phyloP scores from a whole-genome alignment of 2,329 filamentous ascomycete genomes.

The Sporothrix pseudoabietina region DNA sequence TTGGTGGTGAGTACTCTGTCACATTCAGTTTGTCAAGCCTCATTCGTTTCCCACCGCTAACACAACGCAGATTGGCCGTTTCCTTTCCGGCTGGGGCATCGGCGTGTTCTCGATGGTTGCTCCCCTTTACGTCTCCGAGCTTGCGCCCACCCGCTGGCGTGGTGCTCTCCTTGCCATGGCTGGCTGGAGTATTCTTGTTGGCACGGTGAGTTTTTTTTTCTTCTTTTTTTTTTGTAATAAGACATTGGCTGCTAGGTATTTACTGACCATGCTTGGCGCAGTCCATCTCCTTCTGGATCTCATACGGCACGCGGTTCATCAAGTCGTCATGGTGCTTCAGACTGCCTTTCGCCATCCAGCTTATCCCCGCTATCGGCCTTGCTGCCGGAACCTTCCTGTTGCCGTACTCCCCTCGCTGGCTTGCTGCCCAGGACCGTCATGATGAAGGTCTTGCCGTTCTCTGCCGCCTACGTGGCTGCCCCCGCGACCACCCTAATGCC shows the following conservation, averaged over 20 bases:
- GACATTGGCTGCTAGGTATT: background rate
- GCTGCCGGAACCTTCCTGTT: conserved; percentile 17
- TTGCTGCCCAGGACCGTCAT: conserved; percentile 25
- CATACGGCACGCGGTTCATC: conserved; percentile 42
- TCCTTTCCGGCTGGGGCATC: conserved; percentile 12
- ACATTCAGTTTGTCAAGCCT: too few species aligned
- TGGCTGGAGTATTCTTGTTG: conserved; percentile 16
- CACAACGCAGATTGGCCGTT: background rate
- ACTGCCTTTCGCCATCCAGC: conserved; percentile 19
- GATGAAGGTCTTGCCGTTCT: conserved; percentile 34
- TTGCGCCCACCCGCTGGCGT: conserved; percentile 4
- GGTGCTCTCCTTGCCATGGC: conserved; percentile 14
- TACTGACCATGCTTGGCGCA: background rate
- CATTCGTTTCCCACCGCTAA: background rate
- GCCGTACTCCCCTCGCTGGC: conserved; percentile 30
- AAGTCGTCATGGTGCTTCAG: conserved; percentile 9
- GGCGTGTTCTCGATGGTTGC: conserved; percentile 16
- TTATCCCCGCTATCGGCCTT: conserved; percentile 15
- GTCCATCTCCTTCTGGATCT: conserved; percentile 46
- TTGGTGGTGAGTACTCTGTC: background rate
- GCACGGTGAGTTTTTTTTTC: background rate
- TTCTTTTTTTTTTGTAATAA: background rate
- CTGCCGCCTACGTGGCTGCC: conserved; percentile 8
- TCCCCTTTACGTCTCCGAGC: background rate
- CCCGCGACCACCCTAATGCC: background rate